Base-by-base conservation (phyloP, 805 yeast genomes). In the Teunomyces atbi region DNA sequence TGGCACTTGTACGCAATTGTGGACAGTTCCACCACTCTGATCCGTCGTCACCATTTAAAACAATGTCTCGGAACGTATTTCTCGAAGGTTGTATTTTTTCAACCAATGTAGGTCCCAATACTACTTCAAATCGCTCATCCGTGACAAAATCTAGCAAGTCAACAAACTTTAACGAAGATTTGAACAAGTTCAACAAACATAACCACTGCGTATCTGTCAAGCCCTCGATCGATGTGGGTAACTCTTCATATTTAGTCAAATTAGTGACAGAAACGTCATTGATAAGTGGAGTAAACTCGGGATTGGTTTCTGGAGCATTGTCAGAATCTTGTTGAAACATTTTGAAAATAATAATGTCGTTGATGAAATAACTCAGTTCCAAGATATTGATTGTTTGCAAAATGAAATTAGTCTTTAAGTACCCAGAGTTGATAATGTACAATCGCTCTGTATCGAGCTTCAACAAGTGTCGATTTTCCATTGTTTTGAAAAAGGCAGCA, bases 61-160 rank as follows among this genome's bases (percentile, higher is more conserved):
- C 39, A 36, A 36, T 21, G 6, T 36, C 39, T 19, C 28, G 39
- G 39, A 36, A 36, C 39, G 15, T 20, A 21, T 36, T 36, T 13
- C 15, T 20, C 27, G 27, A 11, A 26, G 27, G n/a, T 18, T 19
- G 27, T 12, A n/a, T 19, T 5, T 36, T 21, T 36, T 36, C 39
- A 11, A 36, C 28, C 11, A 20, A 13, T 46, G 37, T 37, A 23
- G 54, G 52, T 6, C 58, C 57, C 8, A 50, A 39, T 5, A 47
- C 48, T 2, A 49, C 42, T 11, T 16, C 40, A 27, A 20, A 23
- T 18, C 11, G 40, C 3, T 35, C 46, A 26, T 33, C 20, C 3
- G 63, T 60, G 4, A 75, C 78, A 6, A 75, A 42, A 42, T 73
- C 74, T 13, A 76, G 45, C 18, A 73, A 45, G 10, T 61, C 52